These are phyloP conservation scores for Emergomyces africanus DNA, from an alignment of 2,329 filamentous ascomycete genomes.

Conservation along the genomic window DNA sequence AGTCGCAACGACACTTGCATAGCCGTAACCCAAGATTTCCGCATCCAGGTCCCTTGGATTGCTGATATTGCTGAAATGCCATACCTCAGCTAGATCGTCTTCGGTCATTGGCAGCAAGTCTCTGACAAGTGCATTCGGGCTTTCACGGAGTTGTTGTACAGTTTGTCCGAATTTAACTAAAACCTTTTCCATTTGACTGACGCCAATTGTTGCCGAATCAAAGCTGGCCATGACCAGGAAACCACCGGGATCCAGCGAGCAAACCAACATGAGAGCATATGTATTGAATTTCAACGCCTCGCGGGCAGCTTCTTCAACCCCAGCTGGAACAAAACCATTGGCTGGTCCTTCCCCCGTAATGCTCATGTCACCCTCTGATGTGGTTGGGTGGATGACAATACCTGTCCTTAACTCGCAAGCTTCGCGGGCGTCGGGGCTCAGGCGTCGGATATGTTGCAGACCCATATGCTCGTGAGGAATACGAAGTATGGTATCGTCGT, in stretches of 20 bases:
- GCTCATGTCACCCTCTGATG: slow-evolving; percentile 6
- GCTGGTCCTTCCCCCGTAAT: slow-evolving; percentile 24
- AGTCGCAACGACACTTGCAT: slow-evolving; percentile 8
- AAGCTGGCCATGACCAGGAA: slow-evolving; percentile 52
- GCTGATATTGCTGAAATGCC: slow-evolving; percentile 3
- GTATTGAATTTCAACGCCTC: slow-evolving; percentile 44
- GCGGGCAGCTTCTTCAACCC: slow-evolving; percentile 45
- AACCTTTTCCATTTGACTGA: slow-evolving; percentile 38
- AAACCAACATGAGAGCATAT: slow-evolving; percentile 51
- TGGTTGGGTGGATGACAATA: slow-evolving; percentile 12
- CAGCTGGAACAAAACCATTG: slow-evolving; percentile 41
- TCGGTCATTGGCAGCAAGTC: not conserved
- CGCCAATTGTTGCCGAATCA: slow-evolving; percentile 42
- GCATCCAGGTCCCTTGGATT: not conserved
- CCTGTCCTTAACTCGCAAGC: slow-evolving; percentile 26
- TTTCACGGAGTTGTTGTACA: slow-evolving; percentile 15
- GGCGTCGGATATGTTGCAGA: slow-evolving; percentile 35
- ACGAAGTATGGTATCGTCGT: slow-evolving; percentile 36
- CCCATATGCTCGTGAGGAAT: slow-evolving; percentile 50
- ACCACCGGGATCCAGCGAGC: slow-evolving; percentile 43
- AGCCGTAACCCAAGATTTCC: not conserved
- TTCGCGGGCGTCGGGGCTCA: slow-evolving; percentile 33
- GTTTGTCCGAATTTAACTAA: slow-evolving; percentile 39
- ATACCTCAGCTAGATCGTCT: slow-evolving; percentile 1
- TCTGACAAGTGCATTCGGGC: not conserved